Conservation (phyloP, 257 asterid genomes). For the Nicotiana sylvestris region DNA sequence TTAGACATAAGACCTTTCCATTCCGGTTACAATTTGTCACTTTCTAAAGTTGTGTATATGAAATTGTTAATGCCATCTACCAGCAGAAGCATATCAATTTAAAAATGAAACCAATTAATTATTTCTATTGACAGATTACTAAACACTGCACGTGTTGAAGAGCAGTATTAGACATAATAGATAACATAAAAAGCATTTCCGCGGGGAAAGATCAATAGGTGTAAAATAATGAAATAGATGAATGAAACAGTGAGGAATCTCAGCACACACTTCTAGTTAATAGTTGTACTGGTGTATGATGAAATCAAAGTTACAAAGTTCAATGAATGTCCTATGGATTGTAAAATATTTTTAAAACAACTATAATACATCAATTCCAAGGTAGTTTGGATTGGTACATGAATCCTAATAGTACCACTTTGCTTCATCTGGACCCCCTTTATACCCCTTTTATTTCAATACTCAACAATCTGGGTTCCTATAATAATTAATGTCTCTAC, state of each 20-base stretch:
- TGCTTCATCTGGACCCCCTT: background rate
- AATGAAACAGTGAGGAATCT: background rate
- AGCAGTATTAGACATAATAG: background rate
- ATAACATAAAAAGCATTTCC: background rate
- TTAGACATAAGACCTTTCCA: background rate
- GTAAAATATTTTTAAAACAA: background rate
- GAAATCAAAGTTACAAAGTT: background rate
- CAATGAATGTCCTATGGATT: background rate
- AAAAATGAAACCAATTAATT: background rate
- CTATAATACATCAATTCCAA: background rate
- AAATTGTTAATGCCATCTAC: background rate
- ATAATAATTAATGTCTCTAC: background rate
- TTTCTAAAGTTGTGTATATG: background rate
- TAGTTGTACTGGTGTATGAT: background rate
- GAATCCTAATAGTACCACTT: background rate
- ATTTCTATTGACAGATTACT: background rate
- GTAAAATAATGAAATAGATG: background rate
- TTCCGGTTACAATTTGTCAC: background rate
- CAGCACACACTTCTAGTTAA: background rate
- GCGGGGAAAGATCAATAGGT: background rate
- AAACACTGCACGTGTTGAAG: background rate
- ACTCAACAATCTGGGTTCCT: background rate
- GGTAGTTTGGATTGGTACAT: background rate
- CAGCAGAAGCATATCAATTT: background rate
- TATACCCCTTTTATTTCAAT: background rate